A percentile compares a stretch with the other conserved stretches of the same genome.
Conservation (phyloP, 75 land plant species). For the Pseudotsuga menziesii region DNA sequence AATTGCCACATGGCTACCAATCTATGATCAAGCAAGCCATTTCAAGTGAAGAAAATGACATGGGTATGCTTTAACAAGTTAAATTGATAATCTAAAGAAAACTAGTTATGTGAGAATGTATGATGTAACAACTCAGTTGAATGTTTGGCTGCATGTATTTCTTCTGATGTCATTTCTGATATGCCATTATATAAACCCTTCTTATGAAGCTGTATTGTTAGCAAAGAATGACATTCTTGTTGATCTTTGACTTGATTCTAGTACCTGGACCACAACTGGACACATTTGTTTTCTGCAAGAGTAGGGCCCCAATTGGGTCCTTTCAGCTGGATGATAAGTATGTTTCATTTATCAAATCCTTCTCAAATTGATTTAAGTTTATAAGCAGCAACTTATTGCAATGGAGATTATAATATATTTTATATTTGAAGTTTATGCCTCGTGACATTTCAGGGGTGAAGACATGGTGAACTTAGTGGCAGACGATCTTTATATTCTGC, state of each 20-base stretch:
- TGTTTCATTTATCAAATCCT: background rate
- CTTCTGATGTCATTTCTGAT: background rate
- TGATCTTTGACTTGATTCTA: conserved; percentile 12
- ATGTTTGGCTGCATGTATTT: background rate
- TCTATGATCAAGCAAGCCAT: conserved; percentile 72
- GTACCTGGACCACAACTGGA: conserved; percentile 83
- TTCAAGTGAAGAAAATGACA: conserved; percentile 91
- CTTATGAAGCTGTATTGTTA: background rate
- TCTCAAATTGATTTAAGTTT: background rate
- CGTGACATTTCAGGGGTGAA: conserved; percentile 49
- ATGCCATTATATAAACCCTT: background rate
- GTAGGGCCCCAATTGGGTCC: conserved; percentile 52
- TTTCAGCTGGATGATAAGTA: conserved; percentile 88
- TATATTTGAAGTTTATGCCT: background rate
- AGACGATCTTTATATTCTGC: conserved; percentile 69
- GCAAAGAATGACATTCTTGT: background rate
- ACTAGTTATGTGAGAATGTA: background rate
- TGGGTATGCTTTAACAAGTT: conserved; percentile 49
- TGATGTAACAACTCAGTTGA: background rate
- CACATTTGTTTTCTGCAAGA: conserved; percentile 80
- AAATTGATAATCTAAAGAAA: conserved; percentile 4
- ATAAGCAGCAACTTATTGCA: background rate
- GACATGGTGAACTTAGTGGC: conserved; percentile 64
- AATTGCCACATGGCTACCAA: conserved; percentile 72
- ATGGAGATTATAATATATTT: background rate